Evolutionary conservation across 2,329 filamentous ascomycete species (phyloP), one percentile per base, ranked within the genome.

Genomic region (Lasiodiplodia hormozganensis): DNA sequence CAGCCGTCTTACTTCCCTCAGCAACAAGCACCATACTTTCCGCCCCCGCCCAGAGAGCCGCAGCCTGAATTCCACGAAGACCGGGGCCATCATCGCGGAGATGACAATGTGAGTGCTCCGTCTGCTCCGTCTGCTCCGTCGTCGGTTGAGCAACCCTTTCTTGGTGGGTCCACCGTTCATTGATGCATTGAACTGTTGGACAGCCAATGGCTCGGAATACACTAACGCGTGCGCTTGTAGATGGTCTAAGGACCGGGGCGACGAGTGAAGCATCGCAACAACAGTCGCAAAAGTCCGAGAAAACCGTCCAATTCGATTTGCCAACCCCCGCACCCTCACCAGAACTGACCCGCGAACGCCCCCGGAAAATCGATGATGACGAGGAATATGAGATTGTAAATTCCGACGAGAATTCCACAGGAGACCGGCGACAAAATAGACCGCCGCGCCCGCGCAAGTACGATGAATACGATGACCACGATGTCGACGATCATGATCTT

Each of bases 61-160:
- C 73, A 81, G 71, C 67, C 73, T 72, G 71, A 72, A 34, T 71
- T 69, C 16, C 72, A 74, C 54, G 67, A 69, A 70, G 70, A 74
- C 66, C 77, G 79, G 71, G 75, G 78, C 73, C 76, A 76, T 70
- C 74, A 74, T 54, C 75, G 74, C 69, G 76, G 76, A 72, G 78
- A 80, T 76, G 81, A 82, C 72, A 82, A 85, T 84, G 83, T 85
- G 83, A 85, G 83, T 85, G 79, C 79, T 78, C 74, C 71, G 70
- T 72, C 71, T 85, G 79, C 79, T 78, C 74, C 71, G 70, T 72
- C 70, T 70, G 79, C 79, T 78, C 74, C 71, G 70, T 72, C 70
- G 70, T 74, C 72, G 74, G 69, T 74, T 70, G 73, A 76, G 72
- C 76, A 77, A 71, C 72, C 71, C 69, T 72, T 75, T 71, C 72